A percentile compares a stretch with the other conserved stretches of the same genome.
Evolutionary conservation across 2,329 filamentous ascomycete genomes (phyloP).

Genomic region (Dothiorella sarmentorum): DNA sequence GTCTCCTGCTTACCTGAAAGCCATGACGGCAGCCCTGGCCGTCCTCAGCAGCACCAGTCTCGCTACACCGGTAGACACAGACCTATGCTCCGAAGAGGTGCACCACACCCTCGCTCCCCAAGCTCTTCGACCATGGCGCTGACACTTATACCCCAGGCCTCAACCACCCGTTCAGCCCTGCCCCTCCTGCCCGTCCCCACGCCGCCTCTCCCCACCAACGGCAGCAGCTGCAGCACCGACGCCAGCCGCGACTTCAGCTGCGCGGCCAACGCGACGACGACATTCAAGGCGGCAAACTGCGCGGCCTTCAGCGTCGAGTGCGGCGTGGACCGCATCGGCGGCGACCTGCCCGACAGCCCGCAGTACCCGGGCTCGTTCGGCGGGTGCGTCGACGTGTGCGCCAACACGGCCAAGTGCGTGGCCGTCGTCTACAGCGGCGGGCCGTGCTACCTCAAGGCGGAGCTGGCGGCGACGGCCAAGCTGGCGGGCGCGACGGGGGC

Average conservation of each 20-base stretch:
- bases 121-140: too few species aligned
- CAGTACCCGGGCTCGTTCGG: background rate
- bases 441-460: background rate
- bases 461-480: background rate
- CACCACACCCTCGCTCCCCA: too few species aligned
- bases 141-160: background rate
- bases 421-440: background rate
- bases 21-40: background rate
- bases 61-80: background rate
- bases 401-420: background rate
- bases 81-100: too few species aligned
- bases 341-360: background rate
- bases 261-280: background rate
- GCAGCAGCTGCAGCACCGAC: background rate
- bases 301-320: background rate
- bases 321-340: background rate
- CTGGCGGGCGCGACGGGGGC: background rate
- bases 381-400: background rate
- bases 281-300: background rate
- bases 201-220: background rate
- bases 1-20: background rate
- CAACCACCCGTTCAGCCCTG: background rate
- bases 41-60: background rate
- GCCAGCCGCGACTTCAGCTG: background rate
- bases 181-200: background rate